A percentile compares a stretch with the other conserved stretches of the same genome.
Evolutionary conservation across 805 yeast genomes (phyloP).

Genomic region (Kodamaea kakaduensis): DNA sequence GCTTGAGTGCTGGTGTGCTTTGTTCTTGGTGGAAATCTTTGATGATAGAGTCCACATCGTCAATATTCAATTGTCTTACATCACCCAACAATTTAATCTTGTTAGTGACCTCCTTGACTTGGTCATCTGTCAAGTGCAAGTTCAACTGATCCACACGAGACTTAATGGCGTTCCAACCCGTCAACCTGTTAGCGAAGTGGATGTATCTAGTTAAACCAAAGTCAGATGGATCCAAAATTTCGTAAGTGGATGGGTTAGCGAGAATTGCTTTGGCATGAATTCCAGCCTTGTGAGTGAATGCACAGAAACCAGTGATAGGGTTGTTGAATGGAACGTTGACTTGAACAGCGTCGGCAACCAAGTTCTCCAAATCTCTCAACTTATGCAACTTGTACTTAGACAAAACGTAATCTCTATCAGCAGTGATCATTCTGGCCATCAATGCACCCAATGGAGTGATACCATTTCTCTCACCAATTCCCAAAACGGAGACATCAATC

Average conservation of each 20-base stretch:
- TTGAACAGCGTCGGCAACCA: conserved; percentile 96
- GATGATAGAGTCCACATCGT: conserved; percentile 95
- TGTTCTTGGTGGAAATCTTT: conserved; percentile 85
- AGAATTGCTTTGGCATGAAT: conserved; percentile 98
- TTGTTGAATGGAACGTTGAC: conserved; percentile 97
- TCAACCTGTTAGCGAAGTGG: conserved; percentile 95
- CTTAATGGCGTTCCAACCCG: conserved; percentile 99
- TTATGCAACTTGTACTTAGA: conserved; percentile 93
- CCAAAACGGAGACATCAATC: conserved; percentile 92
- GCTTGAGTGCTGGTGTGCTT: conserved; percentile 43
- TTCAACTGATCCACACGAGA: conserved; percentile 96
- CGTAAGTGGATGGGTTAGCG: conserved; percentile 98
- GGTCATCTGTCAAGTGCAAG: conserved; percentile 83
- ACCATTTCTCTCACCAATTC: conserved; percentile 99
- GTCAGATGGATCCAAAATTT: conserved; percentile 89
- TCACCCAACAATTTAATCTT: conserved; percentile 95
- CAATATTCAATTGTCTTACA: conserved; percentile 88
- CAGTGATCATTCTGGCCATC: conserved; percentile 99
- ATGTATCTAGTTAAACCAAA: conserved; percentile 95
- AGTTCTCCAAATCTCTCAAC: conserved; percentile 89
- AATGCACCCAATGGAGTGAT: conserved; percentile 96
- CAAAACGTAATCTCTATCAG: conserved; percentile 92
- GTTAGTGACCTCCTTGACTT: conserved; percentile 89
- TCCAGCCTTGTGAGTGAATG: conserved; percentile 99
- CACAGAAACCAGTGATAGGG: conserved; percentile 99